Conservation (phyloP, 768 basidiomycete genomes). For the Phylloporus arenicola region DNA sequence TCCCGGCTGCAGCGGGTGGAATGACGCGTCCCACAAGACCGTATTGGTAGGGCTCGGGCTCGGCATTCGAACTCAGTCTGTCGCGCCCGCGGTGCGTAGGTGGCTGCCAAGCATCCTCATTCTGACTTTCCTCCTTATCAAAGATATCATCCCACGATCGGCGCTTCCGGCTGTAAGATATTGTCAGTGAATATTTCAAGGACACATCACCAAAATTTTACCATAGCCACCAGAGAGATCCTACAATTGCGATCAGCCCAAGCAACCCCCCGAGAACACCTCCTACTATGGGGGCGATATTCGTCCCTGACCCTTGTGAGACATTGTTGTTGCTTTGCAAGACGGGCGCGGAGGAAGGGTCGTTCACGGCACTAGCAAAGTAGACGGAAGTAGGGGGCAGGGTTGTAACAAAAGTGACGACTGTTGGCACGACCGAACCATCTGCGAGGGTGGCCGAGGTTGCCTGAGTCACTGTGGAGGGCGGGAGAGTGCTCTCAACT, state of each 20-base stretch:
- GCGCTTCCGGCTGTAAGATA: conserved; percentile 37
- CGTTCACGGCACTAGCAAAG: conserved; percentile 12
- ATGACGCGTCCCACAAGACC: conserved; percentile 49
- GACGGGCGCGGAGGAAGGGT: conserved; percentile 13
- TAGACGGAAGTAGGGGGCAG: conserved; percentile 29
- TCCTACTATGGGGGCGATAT: conserved; percentile 47
- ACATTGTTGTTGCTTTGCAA: conserved; percentile 9
- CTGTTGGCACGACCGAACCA: conserved; percentile 36
- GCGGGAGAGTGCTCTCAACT: conserved; percentile 28
- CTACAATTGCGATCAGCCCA: conserved; percentile 42
- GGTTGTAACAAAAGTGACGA: conserved; percentile 36
- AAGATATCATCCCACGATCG: conserved; percentile 49
- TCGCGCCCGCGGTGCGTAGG: conserved; percentile 18
- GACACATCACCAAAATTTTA: conserved; percentile 22
- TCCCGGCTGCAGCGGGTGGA: conserved; percentile 26
- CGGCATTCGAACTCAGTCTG: conserved; percentile 27
- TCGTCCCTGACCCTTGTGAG: conserved; percentile 19
- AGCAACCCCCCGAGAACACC: conserved; percentile 53
- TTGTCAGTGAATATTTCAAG: conserved; percentile 8
- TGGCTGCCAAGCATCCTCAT: conserved; percentile 21
- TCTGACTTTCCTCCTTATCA: conserved; percentile 35
- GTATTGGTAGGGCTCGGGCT: conserved; percentile 58
- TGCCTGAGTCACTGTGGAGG: conserved; percentile 28
- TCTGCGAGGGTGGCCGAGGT: conserved; percentile 36
- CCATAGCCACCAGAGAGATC: conserved; percentile 48